Evolutionary conservation across 192 early-diverging fungal species (phyloP).

Genomic region (Coemansia sp.): DNA sequence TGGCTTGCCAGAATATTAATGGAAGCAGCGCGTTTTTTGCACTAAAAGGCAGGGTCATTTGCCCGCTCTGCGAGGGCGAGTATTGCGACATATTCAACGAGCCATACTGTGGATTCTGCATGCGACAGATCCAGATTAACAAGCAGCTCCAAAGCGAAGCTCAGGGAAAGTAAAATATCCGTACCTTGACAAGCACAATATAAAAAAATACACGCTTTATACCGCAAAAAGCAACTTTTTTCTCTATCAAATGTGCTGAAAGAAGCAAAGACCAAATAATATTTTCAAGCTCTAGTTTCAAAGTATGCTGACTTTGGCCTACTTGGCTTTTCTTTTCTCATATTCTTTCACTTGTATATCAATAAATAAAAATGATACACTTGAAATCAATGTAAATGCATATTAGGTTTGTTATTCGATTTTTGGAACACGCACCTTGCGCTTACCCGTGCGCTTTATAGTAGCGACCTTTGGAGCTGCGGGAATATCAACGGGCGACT

Average conservation of each 20-base stretch:
- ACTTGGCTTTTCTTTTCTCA: too few species aligned
- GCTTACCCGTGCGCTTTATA: constrained; percentile 51
- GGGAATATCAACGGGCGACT: neutral
- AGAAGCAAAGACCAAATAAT: neutral
- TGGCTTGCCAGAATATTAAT: constrained; percentile 1
- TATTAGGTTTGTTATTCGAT: constrained; percentile 23
- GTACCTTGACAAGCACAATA: too few species aligned
- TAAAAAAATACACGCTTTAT: too few species aligned
- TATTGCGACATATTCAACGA: neutral
- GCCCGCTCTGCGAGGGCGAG: neutral
- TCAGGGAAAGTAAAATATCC: neutral
- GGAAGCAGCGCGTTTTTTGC: neutral
- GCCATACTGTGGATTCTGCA: neutral
- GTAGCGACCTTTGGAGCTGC: constrained; percentile 5
- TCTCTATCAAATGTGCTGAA: too few species aligned
- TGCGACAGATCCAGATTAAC: neutral
- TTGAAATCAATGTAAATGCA: neutral
- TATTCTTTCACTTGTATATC: too few species aligned
- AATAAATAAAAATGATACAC: neutral
- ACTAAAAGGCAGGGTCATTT: neutral
- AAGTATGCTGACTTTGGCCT: too few species aligned
- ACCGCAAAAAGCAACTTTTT: too few species aligned
- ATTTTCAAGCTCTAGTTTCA: too few species aligned
- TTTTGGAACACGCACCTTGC: constrained; percentile 45
- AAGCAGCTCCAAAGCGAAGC: neutral